Percentiles rank a stretch among this genome's conserved stretches.
Conservation (phyloP, 2,329 filamentous ascomycete genomes). For the Tolypocladium cylindrosporum region DNA sequence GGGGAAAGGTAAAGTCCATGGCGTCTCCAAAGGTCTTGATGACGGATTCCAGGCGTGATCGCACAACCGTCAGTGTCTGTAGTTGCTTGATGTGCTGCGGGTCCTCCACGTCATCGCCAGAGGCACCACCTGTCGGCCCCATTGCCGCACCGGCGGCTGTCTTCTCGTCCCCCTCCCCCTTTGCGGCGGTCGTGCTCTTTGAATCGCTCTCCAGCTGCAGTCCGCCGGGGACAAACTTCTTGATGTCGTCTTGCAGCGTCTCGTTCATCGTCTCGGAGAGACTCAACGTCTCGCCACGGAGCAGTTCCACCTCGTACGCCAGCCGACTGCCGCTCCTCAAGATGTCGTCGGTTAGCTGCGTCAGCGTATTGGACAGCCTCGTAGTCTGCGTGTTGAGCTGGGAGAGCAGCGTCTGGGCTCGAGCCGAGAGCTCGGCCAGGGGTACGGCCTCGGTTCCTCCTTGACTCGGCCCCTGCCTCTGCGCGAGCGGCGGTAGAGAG, state of each 20-base stretch:
- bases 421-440: slow-evolving; percentile 66
- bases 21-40: slow-evolving; percentile 89
- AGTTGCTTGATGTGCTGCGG: slow-evolving; percentile 67
- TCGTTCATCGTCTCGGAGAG: slow-evolving; percentile 70
- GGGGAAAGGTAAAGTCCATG: slow-evolving; percentile 89
- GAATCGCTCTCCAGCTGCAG: slow-evolving; percentile 20
- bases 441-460: slow-evolving; percentile 34
- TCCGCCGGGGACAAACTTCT: slow-evolving; percentile 55
- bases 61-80: slow-evolving; percentile 72
- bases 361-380: slow-evolving; percentile 69
- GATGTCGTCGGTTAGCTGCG: slow-evolving; percentile 90
- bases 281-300: slow-evolving; percentile 80
- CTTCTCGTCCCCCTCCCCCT: slow-evolving; percentile 9
- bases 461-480: slow-evolving; percentile 19
- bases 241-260: slow-evolving; percentile 60
- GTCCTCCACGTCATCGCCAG: slow-evolving; percentile 26
- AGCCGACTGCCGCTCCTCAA: slow-evolving; percentile 77
- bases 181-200: slow-evolving; percentile 7
- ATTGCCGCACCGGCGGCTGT: slow-evolving; percentile 12
- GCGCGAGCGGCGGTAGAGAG: slow-evolving; percentile 58
- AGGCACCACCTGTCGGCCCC: slow-evolving; percentile 2
- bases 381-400: slow-evolving; percentile 84
- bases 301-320: slow-evolving; percentile 87
- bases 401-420: slow-evolving; percentile 75
- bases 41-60: slow-evolving; percentile 75